Conservation (phyloP, 495 filamentous ascomycete genomes). For the Aspergillus egyptiacus region DNA sequence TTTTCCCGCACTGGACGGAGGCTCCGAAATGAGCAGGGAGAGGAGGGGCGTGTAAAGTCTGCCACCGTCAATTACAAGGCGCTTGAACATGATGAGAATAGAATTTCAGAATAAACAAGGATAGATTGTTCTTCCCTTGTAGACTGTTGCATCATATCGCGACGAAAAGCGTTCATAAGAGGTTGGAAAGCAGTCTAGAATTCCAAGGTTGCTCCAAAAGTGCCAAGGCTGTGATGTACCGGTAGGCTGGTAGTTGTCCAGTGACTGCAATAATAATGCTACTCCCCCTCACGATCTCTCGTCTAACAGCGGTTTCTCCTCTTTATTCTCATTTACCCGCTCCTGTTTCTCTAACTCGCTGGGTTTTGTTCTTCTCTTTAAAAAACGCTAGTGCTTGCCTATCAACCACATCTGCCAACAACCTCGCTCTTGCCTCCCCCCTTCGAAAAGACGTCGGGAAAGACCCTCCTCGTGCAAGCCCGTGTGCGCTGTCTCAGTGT, state of each 20-base stretch:
- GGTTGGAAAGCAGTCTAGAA: conserved; percentile 18
- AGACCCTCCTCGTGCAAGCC: background rate
- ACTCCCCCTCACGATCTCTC: conserved; percentile 18
- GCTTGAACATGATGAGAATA: background rate
- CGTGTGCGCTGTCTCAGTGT: conserved; percentile 3
- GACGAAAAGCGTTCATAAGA: too few relatives aligned
- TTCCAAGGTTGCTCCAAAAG: background rate
- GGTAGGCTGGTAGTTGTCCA: too few relatives aligned
- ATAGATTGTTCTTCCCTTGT: too few relatives aligned
- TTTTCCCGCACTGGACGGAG: conserved; percentile 50
- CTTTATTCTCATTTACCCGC: background rate
- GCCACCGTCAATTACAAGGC: background rate
- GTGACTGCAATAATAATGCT: too few relatives aligned
- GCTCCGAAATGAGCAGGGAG: conserved; percentile 34
- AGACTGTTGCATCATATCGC: too few relatives aligned
- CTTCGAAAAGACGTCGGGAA: background rate
- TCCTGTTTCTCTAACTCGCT: background rate
- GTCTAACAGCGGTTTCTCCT: conserved; percentile 8
- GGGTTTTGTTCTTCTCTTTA: background rate
- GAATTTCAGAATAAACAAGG: too few relatives aligned
- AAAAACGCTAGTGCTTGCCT: background rate
- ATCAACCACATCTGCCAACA: background rate
- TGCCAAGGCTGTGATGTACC: conserved; percentile 10
- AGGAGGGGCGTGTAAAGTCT: background rate
- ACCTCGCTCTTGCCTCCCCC: conserved; percentile 6